Base-by-base conservation (phyloP, 208 protist genomes). In the Naegleria lovaniensis region DNA sequence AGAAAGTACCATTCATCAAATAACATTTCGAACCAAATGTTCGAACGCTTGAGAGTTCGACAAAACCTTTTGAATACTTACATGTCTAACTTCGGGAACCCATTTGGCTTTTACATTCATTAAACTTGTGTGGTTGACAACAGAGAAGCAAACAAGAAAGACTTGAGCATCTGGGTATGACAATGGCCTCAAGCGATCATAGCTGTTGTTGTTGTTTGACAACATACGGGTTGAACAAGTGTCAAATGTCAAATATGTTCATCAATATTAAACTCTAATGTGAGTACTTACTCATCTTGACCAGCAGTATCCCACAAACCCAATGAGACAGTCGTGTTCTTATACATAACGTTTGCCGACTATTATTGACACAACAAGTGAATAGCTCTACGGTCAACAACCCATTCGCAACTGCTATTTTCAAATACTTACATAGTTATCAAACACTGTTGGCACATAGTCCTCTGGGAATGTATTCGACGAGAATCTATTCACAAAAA, bases 171-270 rank as follows among this genome's bases (percentile, higher is more conserved):
- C 93, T 41, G 95, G 95, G 92, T 98, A 98, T 19, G 94, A 96
- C 9, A 98, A 92, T 51, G 97, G 96, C 36, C 97, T 91, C 36
- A 98, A 94, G 43, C 96, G 91, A 92, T 98, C 97, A 92, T 98
- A 98, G 90, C 29, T 36, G 9, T 48, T 48, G 43, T 48, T n/a
- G n/a, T n/a, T n/a, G n/a, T n/a, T n/a, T n/a, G n/a, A n/a, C n/a
- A n/a, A n/a, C n/a, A n/a, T n/a, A n/a, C n/a, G n/a, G n/a, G n/a
- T n/a, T n/a, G 43, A 48, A 48, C 43, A 48, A 48, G 43, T 48
- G 43, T 48, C 43, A 48, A 48, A 48, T 7, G 43, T 48, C 43
- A 48, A 48, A 48, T 7, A 48, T 48, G 43, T 48, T 48, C 43
- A 48, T 9, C 43, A 48, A n/a, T n/a, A n/a, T n/a, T n/a, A n/a